Evolutionary conservation across 2,329 filamentous ascomycete species (phyloP), one percentile per base, ranked within the genome.

Genomic region (Magnaporthiopsis poae): DNA sequence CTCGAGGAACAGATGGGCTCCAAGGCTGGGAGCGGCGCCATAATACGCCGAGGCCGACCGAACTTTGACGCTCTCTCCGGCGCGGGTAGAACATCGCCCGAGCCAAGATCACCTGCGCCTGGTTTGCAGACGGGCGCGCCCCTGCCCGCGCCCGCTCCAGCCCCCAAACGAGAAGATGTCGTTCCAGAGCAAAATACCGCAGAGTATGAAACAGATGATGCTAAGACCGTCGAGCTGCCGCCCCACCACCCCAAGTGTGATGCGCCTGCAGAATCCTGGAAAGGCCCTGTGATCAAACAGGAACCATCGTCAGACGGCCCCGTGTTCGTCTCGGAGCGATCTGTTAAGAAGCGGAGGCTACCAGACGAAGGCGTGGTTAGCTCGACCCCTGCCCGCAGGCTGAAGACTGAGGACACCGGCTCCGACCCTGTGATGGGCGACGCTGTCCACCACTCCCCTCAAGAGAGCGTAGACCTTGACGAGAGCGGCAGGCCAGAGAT

Each of bases 401-500:
- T 84, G 61, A 85, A 86, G 71, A 68, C 70, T 7, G 82, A 85
- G 69, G 67, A 72, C 46, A 69, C 66, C 59, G 72, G 71, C 60
- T 76, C 76, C n/a, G 74, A 75, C 27, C 72, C 72, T 0, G 68
- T 74, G 2, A 65, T 73, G 18, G 70, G 70, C 60, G 75, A 74
- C 60, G 69, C 68, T 21, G 68, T 68, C 62, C 68, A 69, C 12
- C 77, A 80, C 67, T 71, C 75, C 27, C 77, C 80, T 0, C 78
- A 83, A 60, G 86, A 87, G 65, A 89, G 85, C 66, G 79, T 89
- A 64, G 87, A 90, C 71, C 77, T 89, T 13, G 83, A 86, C 71
- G 79, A 81, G 39, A 46, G 35, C 31, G 25, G 29, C 36, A 60
- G 81, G 79, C 9, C 74, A 74, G 60, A 73, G 62, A 76, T 81